Percentiles rank a stretch among this genome's conserved stretches.
Conservation (phyloP, 2,329 filamentous ascomycete genomes). For the Diaporthe sp. region DNA sequence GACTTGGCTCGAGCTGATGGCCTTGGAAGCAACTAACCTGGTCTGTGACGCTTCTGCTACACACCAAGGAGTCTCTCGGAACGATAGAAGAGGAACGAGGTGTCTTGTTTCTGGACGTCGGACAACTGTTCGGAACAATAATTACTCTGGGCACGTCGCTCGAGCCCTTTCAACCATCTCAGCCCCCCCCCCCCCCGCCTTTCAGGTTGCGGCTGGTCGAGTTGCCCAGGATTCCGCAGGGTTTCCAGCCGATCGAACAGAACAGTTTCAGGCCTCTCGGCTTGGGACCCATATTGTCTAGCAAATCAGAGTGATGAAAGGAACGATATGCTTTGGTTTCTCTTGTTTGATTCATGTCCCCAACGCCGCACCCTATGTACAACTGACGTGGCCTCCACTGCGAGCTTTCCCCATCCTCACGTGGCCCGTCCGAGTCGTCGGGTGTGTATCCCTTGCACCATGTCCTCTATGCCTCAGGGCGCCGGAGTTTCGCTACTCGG, state of each 20-base stretch:
- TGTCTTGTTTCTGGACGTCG: background rate
- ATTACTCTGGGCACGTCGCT: background rate
- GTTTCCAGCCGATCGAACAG: background rate
- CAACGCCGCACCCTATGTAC: constrained; percentile 41
- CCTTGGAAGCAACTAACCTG: background rate
- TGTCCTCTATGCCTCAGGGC: background rate
- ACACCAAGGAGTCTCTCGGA: background rate
- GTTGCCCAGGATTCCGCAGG: too few relatives aligned
- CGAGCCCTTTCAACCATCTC: background rate
- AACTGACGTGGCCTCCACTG: constrained; percentile 32
- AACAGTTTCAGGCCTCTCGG: background rate
- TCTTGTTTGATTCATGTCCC: constrained; percentile 21
- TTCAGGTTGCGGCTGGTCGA: background rate
- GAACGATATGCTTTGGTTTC: background rate
- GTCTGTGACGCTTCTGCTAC: background rate
- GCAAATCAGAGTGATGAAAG: background rate
- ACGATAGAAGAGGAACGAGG: background rate
- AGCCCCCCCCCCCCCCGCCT: background rate
- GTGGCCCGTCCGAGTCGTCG: background rate
- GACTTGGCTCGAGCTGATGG: background rate
- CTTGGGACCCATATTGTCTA: background rate
- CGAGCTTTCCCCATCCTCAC: background rate
- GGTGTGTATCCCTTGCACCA: constrained; percentile 18
- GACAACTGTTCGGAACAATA: background rate
- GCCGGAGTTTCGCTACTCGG: constrained; percentile 38